Percentiles rank a stretch among this genome's conserved stretches.
phyloP scores from a whole-genome alignment of 768 basidiomycete species.

The Tylopilus rubrobrunneus region DNA sequence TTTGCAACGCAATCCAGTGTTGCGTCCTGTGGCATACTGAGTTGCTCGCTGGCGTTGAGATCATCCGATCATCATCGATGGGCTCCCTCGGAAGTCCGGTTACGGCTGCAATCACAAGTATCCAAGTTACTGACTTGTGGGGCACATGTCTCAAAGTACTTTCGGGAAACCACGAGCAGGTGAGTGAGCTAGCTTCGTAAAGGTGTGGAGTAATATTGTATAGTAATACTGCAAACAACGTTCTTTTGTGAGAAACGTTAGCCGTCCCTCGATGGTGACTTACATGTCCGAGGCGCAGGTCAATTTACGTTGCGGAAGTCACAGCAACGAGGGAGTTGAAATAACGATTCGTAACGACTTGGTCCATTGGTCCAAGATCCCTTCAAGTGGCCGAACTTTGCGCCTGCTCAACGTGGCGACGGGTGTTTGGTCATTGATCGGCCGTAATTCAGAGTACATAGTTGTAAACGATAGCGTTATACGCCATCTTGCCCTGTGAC shows the following conservation, averaged over 20 bases:
- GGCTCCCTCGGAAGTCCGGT: too few relatives aligned
- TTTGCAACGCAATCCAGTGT: neutral
- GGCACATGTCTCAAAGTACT: neutral
- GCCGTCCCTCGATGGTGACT: too few relatives aligned
- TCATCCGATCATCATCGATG: too few relatives aligned
- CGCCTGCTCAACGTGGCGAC: neutral
- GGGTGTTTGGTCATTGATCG: neutral
- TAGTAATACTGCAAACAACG: too few relatives aligned
- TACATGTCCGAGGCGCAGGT: slow-evolving; percentile 1
- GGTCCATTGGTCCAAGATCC: neutral
- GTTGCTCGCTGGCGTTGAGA: too few relatives aligned
- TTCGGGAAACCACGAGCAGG: slow-evolving; percentile 4
- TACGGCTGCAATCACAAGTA: neutral
- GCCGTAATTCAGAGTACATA: neutral
- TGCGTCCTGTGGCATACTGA: too few relatives aligned
- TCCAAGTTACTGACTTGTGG: neutral
- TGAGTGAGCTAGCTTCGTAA: neutral
- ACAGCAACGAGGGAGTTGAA: slow-evolving; percentile 6
- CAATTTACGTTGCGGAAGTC: slow-evolving; percentile 13
- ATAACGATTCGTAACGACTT: neutral
- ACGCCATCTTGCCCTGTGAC: neutral
- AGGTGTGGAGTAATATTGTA: neutral
- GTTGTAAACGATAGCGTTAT: neutral
- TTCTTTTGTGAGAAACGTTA: too few relatives aligned
- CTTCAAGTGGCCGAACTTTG: neutral